These are phyloP conservation scores for Phytopythium helicoides DNA, from an alignment of 352 stramenopile genomes.

Conservation along the genomic window DNA sequence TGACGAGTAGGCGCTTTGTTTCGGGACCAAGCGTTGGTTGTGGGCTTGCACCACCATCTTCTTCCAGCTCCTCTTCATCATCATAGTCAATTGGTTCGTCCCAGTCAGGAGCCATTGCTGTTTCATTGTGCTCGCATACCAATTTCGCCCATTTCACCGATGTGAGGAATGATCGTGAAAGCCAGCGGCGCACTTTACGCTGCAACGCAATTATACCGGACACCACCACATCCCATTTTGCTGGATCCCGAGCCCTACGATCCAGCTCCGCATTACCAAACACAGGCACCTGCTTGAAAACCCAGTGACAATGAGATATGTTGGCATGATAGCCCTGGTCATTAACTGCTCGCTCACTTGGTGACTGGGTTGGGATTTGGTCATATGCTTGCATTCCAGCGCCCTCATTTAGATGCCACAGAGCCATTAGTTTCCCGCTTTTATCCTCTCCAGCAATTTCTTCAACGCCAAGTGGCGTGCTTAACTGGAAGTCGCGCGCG, in stretches of 20 bases:
- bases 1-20: constrained; percentile 26
- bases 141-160: constrained; percentile 35
- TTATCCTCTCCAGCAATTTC: not conserved
- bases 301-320: constrained; percentile 70
- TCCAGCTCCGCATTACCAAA: constrained; percentile 44
- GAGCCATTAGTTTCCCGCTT: constrained; percentile 23
- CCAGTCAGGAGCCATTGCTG: constrained; percentile 17
- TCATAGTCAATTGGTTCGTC: constrained; percentile 15
- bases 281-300: constrained; percentile 51
- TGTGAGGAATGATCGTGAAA: constrained; percentile 18
- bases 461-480: constrained; percentile 39
- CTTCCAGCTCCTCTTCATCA: constrained; percentile 23
- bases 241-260: constrained; percentile 9
- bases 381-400: constrained; percentile 67
- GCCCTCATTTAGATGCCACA: constrained; percentile 80
- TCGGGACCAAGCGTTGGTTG: constrained; percentile 1
- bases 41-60: constrained; percentile 10
- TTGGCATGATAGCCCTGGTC: constrained; percentile 35
- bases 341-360: constrained; percentile 11
- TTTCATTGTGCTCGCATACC: constrained; percentile 42
- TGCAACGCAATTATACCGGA: constrained; percentile 33
- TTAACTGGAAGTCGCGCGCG: constrained; percentile 56
- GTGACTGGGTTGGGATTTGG: constrained; percentile 10
- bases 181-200: constrained; percentile 26
- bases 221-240: constrained; percentile 30